Percentiles rank a stretch among this genome's conserved stretches.
Evolutionary conservation across 2,329 filamentous ascomycete species (phyloP).

Genomic region (Diaporthe sp.): DNA sequence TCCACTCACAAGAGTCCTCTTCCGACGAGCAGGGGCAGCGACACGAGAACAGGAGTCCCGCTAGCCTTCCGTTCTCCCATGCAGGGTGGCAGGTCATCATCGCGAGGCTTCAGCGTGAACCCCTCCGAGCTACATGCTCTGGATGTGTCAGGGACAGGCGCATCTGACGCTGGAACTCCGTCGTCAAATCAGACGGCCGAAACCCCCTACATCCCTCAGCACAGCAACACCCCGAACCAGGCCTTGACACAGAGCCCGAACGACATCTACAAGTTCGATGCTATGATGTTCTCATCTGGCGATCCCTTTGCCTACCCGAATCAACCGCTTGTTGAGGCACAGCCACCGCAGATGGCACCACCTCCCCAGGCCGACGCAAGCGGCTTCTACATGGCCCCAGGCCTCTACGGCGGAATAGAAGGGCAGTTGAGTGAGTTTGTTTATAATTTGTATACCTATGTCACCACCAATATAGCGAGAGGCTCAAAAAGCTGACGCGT

Average conservation of each 20-base stretch:
- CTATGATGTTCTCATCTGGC: conserved; percentile 84
- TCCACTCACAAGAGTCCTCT: conserved; percentile 27
- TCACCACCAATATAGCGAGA: neutral
- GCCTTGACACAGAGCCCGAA: conserved; percentile 53
- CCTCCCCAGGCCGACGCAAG: conserved; percentile 53
- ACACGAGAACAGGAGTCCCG: neutral
- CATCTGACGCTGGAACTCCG: conserved; percentile 53
- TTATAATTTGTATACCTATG: neutral
- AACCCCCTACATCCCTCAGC: conserved; percentile 40
- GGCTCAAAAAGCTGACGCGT: conserved; percentile 8
- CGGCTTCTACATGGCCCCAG: conserved; percentile 64
- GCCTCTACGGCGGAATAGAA: conserved; percentile 75
- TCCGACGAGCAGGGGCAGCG: conserved; percentile 10
- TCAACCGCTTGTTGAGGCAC: conserved; percentile 73
- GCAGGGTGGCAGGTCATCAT: conserved; percentile 47
- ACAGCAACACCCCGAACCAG: conserved; percentile 45
- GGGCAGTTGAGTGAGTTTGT: conserved; percentile 70
- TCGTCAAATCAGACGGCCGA: conserved; percentile 49
- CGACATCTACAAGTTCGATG: conserved; percentile 77
- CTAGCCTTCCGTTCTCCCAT: conserved; percentile 1
- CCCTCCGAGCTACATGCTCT: conserved; percentile 62
- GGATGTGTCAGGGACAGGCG: conserved; percentile 59
- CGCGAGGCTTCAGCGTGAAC: conserved; percentile 54
- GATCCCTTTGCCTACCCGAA: conserved; percentile 87
- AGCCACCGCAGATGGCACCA: conserved; percentile 51